Percentiles rank a stretch among this genome's conserved stretches.
phyloP scores from a whole-genome alignment of 2,329 filamentous ascomycete species.

The Sarocladium strictum region DNA sequence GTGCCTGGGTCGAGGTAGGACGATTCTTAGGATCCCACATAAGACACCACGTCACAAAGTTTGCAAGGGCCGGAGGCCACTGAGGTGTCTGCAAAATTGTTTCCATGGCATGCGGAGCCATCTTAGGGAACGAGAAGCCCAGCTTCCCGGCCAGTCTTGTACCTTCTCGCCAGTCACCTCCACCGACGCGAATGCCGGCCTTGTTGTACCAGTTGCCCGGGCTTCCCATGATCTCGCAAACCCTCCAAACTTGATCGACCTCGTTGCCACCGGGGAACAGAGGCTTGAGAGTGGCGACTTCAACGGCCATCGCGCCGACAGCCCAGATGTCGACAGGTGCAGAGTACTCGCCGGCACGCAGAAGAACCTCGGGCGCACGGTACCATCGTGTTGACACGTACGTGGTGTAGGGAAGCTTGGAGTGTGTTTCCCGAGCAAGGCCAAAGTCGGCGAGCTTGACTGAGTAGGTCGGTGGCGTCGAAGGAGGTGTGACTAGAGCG shows the following conservation, averaged over 20 bases:
- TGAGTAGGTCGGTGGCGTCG: constrained; percentile 86
- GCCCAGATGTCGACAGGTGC: constrained; percentile 99
- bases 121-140: constrained; percentile 98
- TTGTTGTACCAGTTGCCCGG: constrained; percentile 98
- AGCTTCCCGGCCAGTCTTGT: constrained; percentile 89
- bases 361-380: constrained; percentile 86
- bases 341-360: constrained; percentile 93
- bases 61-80: constrained; percentile 81
- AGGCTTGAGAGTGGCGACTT: constrained; percentile 93
- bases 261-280: constrained; percentile 97
- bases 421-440: constrained; percentile 93
- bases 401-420: constrained; percentile 92
- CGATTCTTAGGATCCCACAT: constrained; percentile 97
- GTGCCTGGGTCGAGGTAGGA: constrained; percentile 87
- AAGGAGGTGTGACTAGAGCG: constrained; percentile 85
- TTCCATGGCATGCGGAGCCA: constrained; percentile 96
- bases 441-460: constrained; percentile 99
- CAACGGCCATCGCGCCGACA: constrained; percentile 95
- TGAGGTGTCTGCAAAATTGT: constrained; percentile 85
- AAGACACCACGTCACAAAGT: constrained; percentile 97
- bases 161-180: constrained; percentile 96
- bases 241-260: constrained; percentile 97
- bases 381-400: constrained; percentile 99
- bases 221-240: constrained; percentile 99
- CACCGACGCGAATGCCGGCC: constrained; percentile 76